Evolutionary conservation across 2,329 filamentous ascomycete species (phyloP).

Genomic region (Coniochaeta hoffmannii): DNA sequence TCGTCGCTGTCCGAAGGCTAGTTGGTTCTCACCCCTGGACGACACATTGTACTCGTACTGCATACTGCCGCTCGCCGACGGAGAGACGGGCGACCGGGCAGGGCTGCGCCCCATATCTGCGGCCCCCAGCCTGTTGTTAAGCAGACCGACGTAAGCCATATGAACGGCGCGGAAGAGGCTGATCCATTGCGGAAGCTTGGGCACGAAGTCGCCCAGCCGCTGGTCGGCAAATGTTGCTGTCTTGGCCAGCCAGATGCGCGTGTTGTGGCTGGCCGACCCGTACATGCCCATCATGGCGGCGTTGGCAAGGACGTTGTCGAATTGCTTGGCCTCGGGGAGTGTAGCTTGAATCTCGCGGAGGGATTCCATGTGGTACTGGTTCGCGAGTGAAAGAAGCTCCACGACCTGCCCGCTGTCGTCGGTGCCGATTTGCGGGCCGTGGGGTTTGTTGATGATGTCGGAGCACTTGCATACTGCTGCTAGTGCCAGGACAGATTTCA

Average conservation of each 20-base stretch:
- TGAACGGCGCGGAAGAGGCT: constrained; percentile 27
- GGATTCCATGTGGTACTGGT: constrained; percentile 28
- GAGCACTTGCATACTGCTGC: constrained; percentile 31
- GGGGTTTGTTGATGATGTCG: constrained; percentile 18
- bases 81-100: constrained; percentile 1
- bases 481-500: constrained; percentile 33
- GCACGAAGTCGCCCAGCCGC: constrained; percentile 19
- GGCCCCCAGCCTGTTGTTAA: constrained; percentile 8
- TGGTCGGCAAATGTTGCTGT: constrained; percentile 11
- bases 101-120: constrained; percentile 6
- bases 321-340: constrained; percentile 21
- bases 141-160: constrained; percentile 23
- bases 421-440: not conserved
- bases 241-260: constrained; percentile 25
- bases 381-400: constrained; percentile 23
- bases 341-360: constrained; percentile 27
- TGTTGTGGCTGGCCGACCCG: constrained; percentile 26
- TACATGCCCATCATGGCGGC: constrained; percentile 35
- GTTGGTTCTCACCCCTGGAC: not conserved
- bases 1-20: not conserved
- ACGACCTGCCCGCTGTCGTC: constrained; percentile 18
- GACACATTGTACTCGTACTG: not conserved
- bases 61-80: not conserved
- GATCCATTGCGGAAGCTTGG: constrained; percentile 28
- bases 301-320: constrained; percentile 28